Evolutionary conservation across 176 grass and related monocot species (phyloP), one percentile per base, ranked within the genome.

Genomic region (Miscanthus lutarioriparius): DNA sequence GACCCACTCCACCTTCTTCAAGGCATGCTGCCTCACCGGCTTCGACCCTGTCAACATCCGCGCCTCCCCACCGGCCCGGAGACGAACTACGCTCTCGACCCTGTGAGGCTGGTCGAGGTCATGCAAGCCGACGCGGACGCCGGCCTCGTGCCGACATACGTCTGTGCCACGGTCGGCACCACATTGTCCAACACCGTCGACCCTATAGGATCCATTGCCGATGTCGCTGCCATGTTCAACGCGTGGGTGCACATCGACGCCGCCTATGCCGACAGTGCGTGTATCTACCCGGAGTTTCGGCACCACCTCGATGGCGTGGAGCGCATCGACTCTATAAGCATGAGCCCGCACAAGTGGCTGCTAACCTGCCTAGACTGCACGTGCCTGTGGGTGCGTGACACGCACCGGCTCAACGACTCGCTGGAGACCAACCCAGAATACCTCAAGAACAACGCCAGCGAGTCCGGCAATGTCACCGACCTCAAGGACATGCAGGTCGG

Each of bases 281-380:
- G 70, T 70, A 83, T 92, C 79, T 92, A 87, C n/a, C 87, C 90
- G 8, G 90, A 92, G 90, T 92, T 92, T 80, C 64, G 86, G 13
- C 72, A 73, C 65, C 81, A 83, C 67, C 84, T 92, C 6, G 69
- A 86, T 38, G 90, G 86, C 36, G 78, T 92, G 0, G 90, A 92
- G 59, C 83, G 65, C 2, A 74, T 53, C 0, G 83, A 92, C 74
- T 92, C 90, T 19, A 56, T 92, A 5, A 92, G 90, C 63, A 28
- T 92, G 44, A 92, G 90, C 83, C 90, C 90, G 0, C 90, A 92
- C 86, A 92, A 92, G 32, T 92, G 90, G 90, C 87, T 92, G 0
- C 12, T 92, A 0, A 87, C 87, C 0, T 66, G 87, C 53, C 80
- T 89, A 0, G 90, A 92, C 79, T 92, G 87, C 90, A 92, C 90